phyloP scores from a whole-genome alignment of 140 eudicot genomes.

The Erigeron philadelphicus region DNA sequence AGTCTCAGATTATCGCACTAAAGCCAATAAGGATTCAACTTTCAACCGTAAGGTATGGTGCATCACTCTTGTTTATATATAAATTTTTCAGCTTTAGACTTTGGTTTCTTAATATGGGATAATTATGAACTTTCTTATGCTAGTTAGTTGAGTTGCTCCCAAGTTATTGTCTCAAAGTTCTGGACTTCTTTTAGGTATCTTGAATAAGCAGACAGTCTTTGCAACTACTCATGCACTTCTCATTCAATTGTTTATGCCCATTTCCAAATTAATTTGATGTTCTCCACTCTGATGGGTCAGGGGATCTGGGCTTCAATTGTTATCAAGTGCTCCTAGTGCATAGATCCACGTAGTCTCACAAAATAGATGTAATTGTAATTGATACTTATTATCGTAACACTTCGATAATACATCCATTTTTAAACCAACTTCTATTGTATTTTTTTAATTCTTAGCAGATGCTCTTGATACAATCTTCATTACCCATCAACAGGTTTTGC shows the following conservation, averaged over 20 bases:
- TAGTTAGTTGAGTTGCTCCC: conserved; percentile 21
- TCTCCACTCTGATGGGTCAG: conserved; percentile 15
- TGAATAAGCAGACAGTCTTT: conserved; percentile 1
- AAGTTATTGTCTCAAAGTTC: conserved; percentile 8
- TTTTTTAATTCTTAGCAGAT: background rate
- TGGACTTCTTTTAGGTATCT: conserved; percentile 10
- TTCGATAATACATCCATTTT: conserved; percentile 3
- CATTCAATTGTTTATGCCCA: background rate
- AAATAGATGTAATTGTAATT: conserved; percentile 15
- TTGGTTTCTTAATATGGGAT: conserved; percentile 15
- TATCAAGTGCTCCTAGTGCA: conserved; percentile 10
- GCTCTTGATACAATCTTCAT: conserved; percentile 7
- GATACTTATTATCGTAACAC: conserved; percentile 3
- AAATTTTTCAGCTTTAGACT: conserved; percentile 4
- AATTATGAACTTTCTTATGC: conserved; percentile 10
- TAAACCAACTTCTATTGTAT: conserved; percentile 1
- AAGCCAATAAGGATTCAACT: conserved; percentile 45
- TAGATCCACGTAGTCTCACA: conserved; percentile 17
- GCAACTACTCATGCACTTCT: background rate
- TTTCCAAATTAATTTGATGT: background rate
- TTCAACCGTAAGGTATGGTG: conserved; percentile 54
- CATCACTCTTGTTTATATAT: conserved; percentile 10
- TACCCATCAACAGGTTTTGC: conserved; percentile 14
- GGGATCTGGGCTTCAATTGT: conserved; percentile 1
- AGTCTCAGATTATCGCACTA: conserved; percentile 38